Evolutionary conservation across 164 flowering plant species (phyloP).

Genomic region (Umbilicus rupestris): DNA sequence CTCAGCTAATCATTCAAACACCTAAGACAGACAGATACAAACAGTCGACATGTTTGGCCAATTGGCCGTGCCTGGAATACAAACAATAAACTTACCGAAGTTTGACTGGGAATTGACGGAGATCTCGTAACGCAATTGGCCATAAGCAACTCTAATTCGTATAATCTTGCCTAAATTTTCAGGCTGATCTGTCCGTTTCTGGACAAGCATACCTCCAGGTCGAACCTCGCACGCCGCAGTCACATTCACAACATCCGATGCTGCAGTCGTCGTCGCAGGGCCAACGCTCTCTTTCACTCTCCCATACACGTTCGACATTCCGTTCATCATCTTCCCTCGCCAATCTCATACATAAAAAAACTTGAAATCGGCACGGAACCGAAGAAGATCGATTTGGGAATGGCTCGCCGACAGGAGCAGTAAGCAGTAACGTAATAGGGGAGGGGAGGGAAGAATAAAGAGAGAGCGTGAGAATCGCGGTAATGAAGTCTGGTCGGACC

Average conservation of each 20-base stretch:
- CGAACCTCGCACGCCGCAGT: constrained; percentile 57
- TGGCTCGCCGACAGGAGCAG: constrained; percentile 1
- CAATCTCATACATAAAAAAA: neutral
- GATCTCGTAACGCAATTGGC: constrained; percentile 60
- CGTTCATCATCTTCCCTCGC: constrained; percentile 50
- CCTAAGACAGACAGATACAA: too few relatives aligned
- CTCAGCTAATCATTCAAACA: too few relatives aligned
- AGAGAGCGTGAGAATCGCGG: neutral
- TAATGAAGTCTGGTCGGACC: neutral
- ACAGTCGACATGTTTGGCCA: too few relatives aligned
- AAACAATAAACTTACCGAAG: constrained; percentile 76
- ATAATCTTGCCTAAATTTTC: constrained; percentile 52
- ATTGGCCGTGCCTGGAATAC: too few relatives aligned
- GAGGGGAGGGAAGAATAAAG: neutral
- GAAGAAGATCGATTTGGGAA: neutral
- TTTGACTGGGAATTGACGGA: constrained; percentile 66
- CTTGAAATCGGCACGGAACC: neutral
- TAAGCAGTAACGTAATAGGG: neutral
- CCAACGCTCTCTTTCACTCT: too few relatives aligned
- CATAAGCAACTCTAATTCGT: constrained; percentile 71
- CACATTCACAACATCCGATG: neutral
- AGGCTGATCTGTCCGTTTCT: constrained; percentile 51
- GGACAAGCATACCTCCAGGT: constrained; percentile 97
- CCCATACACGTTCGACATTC: constrained; percentile 28
- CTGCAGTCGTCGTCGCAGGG: constrained; percentile 11